These are phyloP conservation scores for Sporothrix pallida DNA, from an alignment of 2,329 filamentous ascomycete species.

Conservation along the genomic window DNA sequence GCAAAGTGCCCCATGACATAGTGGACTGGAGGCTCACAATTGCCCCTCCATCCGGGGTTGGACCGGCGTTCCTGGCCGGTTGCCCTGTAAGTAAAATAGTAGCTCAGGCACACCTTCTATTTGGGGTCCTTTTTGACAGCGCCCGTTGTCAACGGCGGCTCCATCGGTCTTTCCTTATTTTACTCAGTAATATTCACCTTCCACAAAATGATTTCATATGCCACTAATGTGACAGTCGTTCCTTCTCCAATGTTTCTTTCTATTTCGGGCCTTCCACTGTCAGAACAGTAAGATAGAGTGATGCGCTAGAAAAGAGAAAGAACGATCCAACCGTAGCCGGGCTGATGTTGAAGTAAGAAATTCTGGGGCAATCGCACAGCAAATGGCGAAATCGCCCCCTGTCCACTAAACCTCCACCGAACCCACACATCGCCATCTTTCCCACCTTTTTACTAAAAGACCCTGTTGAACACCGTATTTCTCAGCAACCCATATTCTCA, in stretches of 20 bases:
- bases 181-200: neutral
- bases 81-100: neutral
- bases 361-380: slow-evolving; percentile 11
- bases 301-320: slow-evolving; percentile 19
- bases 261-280: neutral
- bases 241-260: neutral
- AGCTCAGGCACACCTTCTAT: neutral
- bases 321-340: slow-evolving; percentile 12
- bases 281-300: neutral
- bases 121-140: neutral
- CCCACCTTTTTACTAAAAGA: neutral
- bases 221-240: neutral
- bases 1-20: neutral
- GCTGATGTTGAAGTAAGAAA: neutral
- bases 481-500: slow-evolving; percentile 13
- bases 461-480: neutral
- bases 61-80: slow-evolving; percentile 1
- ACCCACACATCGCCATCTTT: slow-evolving; percentile 7
- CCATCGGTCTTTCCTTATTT: slow-evolving; percentile 6
- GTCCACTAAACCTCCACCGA: neutral
- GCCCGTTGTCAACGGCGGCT: neutral
- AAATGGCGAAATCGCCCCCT: slow-evolving; percentile 25
- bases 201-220: neutral
- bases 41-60: slow-evolving; percentile 1
- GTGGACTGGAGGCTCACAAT: neutral